A percentile compares a stretch with the other conserved stretches of the same genome.
Evolutionary conservation across 495 filamentous ascomycete species (phyloP).

Genomic region (Trichodelitschia bisporula): DNA sequence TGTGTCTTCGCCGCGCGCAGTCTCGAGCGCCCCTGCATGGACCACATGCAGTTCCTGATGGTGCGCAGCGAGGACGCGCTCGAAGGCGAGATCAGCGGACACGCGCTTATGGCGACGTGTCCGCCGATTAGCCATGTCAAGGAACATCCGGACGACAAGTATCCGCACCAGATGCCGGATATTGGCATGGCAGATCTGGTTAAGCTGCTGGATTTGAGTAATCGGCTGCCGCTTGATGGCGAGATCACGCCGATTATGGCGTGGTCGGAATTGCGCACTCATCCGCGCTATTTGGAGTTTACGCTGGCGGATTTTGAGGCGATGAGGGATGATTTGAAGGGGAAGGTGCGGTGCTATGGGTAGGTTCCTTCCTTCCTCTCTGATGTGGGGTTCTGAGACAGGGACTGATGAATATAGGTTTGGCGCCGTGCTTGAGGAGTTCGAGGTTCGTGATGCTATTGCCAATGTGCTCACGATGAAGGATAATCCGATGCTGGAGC

Average conservation of each 20-base stretch:
- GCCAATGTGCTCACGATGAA: constrained; percentile 44
- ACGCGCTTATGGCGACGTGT: constrained; percentile 76
- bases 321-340: constrained; percentile 44
- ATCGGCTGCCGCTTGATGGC: constrained; percentile 60
- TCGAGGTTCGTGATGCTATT: constrained; percentile 71
- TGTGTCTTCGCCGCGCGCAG: constrained; percentile 20
- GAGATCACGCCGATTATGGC: constrained; percentile 97
- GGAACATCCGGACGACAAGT: constrained; percentile 15
- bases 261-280: constrained; percentile 52
- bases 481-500: no score
- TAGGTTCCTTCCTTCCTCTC: constrained; percentile 24
- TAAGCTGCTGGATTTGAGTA: constrained; percentile 64
- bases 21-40: constrained; percentile 85
- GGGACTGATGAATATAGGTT: constrained; percentile 24
- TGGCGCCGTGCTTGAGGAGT: constrained; percentile 71
- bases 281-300: constrained; percentile 41
- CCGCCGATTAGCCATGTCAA: constrained; percentile 33
- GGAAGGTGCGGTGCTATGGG: constrained; percentile 82
- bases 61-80: constrained; percentile 29
- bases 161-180: constrained; percentile 35
- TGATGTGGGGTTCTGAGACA: not conserved
- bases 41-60: constrained; percentile 63
- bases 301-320: constrained; percentile 42
- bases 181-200: constrained; percentile 48
- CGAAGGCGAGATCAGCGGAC: constrained; percentile 30